Evolutionary conservation across 768 basidiomycete genomes (phyloP).

Genomic region (Candolleomyces efflorescens): DNA sequence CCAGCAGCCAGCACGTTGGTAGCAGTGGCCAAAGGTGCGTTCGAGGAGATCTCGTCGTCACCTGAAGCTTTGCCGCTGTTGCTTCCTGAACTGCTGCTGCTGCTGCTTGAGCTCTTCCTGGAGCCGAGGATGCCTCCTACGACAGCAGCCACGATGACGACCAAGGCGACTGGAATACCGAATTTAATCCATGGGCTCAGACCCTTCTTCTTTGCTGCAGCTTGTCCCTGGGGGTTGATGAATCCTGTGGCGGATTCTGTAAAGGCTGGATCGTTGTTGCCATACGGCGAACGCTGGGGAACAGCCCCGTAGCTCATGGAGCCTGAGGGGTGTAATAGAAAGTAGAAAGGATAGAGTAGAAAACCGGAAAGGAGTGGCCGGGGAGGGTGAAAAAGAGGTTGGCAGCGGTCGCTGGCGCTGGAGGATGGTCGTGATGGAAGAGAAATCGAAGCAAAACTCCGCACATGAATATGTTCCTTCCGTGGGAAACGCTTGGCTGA

Average conservation of each 20-base stretch:
- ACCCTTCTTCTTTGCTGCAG: slow-evolving; percentile 40
- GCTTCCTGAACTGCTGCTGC: slow-evolving; percentile 25
- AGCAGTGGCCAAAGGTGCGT: slow-evolving; percentile 27
- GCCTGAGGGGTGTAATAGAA: neutral
- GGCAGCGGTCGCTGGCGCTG: neutral
- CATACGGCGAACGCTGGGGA: slow-evolving; percentile 11
- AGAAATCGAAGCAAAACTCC: neutral
- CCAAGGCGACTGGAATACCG: slow-evolving; percentile 61
- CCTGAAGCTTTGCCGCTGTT: slow-evolving; percentile 35
- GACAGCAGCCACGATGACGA: slow-evolving; percentile 63
- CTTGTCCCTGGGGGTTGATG: slow-evolving; percentile 42
- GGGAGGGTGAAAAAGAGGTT: neutral
- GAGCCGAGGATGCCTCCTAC: slow-evolving; percentile 80
- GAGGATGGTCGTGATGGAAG: neutral
- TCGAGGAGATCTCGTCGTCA: slow-evolving; percentile 20
- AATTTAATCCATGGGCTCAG: slow-evolving; percentile 72
- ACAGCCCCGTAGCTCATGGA: slow-evolving; percentile 1
- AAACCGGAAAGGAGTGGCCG: slow-evolving; percentile 1
- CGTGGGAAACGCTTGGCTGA: neutral
- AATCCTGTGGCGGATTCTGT: slow-evolving; percentile 57
- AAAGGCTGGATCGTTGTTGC: slow-evolving; percentile 62
- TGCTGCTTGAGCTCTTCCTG: slow-evolving; percentile 42
- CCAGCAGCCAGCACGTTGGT: slow-evolving; percentile 60
- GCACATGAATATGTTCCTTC: neutral
- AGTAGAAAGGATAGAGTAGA: neutral